Evolutionary conservation across 2,329 filamentous ascomycete genomes (phyloP), one percentile per base, ranked within the genome.

Genomic region (Nannizzia gypsea): DNA sequence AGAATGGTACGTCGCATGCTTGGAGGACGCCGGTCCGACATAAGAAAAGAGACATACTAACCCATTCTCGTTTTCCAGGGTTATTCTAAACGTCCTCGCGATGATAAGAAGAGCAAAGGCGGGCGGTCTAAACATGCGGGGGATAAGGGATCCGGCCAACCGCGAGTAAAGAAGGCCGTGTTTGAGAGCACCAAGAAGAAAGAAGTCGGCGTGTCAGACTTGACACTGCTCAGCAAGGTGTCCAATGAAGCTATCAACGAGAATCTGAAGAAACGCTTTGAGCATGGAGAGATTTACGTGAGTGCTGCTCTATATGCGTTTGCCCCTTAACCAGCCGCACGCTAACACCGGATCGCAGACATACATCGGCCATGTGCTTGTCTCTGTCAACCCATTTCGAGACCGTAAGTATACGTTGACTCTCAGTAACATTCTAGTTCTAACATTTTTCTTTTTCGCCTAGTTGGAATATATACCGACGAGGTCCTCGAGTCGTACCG

Each of bases 201-300:
- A 83, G 91, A 99, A 76, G 93, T 99, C 67, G 93, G 93, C 66
- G 93, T 99, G 59, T 96, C 93, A 59, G 93, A 99, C 80, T 82
- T 99, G 72, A 99, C 93, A 3, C 80, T 99, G 69, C 87, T 99
- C 71, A 96, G 91, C 80, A 97, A 97, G 76, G 95, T 99, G 65
- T 96, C 91, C 66, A 97, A 99, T 75, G 93, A 99, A 75, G 91
- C 92, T 63, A 99, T 99, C 80, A 99, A 99, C 78, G 93, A 97
- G 61, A 99, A 99, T 74, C 74, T 99, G 74, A 96, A 96, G 81
- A 95, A 97, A 79, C 86, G 93, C 63, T 99, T 99, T 75, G 90
- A 97, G 72, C 91, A 92, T 80, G 87, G 82, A 74, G 92, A 99
- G 77, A 99, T 99, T 73, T 99, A 99, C 79, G 83, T 85, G 75